Base-by-base conservation (phyloP, 1,284 basidiomycete species). In the Papiliotrema fonsecae region DNA sequence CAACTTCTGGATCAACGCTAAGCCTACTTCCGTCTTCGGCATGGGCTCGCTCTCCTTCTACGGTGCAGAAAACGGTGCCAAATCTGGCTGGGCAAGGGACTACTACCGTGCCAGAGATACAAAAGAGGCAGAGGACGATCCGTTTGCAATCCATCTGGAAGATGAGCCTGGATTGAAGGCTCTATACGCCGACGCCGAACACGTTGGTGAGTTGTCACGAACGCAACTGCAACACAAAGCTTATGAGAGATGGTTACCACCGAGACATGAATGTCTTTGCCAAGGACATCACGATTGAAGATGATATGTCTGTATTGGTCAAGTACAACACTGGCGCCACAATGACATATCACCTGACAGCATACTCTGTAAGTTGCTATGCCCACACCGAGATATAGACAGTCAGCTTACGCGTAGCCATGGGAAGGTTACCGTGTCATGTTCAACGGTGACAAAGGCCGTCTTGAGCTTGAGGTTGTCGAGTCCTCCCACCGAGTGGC, bases 1-100 rank as follows among this genome's bases (percentile, higher is more conserved):
- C 42, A 80, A 81, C 57, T 81, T 79, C 75, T 81, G 79, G 79
- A 73, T 81, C 55, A 75, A 78, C 46, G 75, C 78, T 26, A 69
- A 75, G 44, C 79, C 79, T 1, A 74, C 73, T 14, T 75, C 75
- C n/a, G 79, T 79, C 11, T 79, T 77, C 39, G 79, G 75, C 3
- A 76, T 80, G 62, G 79, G 79, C 28, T 69, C 68, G 27, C 69
- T 79, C 6, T 75, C 73, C 0, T 80, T 81, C 60, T 80, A 81
- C 58, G 79, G 79, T 4, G 69, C 72, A 3, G 70, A 76, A 52
- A 75, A 75, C 42, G 79, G 79, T 22, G 75, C 74, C 50, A 71
- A 73, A 49, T 76, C 77, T 45, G 78, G 79, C 7, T 80, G 78
- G 78, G 78, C 76, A 6, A 76, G 68, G 54, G 46, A 75, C 27